Evolutionary conservation across 1,139 yeast genomes (phyloP), one percentile per base, ranked within the genome.

Genomic region (Nadsonia commutata): DNA sequence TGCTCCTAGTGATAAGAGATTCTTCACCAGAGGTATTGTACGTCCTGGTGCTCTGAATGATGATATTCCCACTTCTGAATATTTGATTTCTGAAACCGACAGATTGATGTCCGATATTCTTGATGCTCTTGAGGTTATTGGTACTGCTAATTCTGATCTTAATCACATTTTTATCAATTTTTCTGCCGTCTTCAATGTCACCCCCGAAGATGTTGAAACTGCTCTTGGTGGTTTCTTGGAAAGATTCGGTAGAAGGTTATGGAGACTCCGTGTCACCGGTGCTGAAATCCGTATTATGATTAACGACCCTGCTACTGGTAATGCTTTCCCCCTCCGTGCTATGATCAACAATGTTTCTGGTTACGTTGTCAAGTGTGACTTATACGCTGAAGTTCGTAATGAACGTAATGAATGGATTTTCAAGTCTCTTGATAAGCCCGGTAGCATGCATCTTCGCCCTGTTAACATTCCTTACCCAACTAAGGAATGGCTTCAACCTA

Each of bases 191-290:
- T 90, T 93, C 71, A 86, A 86, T 54, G 82, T 90, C 47, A 77
- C 83, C 46, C 96, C 97, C 41, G 85, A 81, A 56, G 97, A 90
- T 65, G 96, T 90, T 50, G 96, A 88, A 65, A 88, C 90, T 49
- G 97, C 98, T 8, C 86, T 90, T 64, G 97, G 95, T 49, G 93
- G 95, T 19, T 90, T 90, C 77, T 72, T 93, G 67, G 97, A 90
- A 66, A 79, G 98, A 66, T 90, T 90, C 53, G 98, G 98, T 50
- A 78, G 96, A 68, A 77, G 97, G 63, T 73, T 90, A 58, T 84
- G 97, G 94, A 78, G 97, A 67, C 73, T 93, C 57, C 79, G 98
- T 59, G 93, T 90, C 42, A 86, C 97, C 43, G 88, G 95, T 54
- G 98, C 98, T 44, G 98, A 90, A 67, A 85, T 90, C 52, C 78